A percentile compares a stretch with the other conserved stretches of the same genome.
phyloP scores from a whole-genome alignment of 257 asterid species.

The Lantana camara region DNA sequence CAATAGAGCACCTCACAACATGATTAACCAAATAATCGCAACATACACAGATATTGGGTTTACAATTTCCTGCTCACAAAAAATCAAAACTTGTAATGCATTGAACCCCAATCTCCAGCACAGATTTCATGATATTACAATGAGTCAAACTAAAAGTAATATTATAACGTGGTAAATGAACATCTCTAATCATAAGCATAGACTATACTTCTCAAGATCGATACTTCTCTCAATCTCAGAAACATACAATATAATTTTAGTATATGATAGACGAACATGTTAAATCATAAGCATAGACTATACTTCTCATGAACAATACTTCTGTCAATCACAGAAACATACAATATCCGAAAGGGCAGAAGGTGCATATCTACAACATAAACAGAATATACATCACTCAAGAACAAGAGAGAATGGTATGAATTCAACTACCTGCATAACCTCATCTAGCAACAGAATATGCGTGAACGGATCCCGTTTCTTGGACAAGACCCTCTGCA shows the following conservation, averaged over 20 bases:
- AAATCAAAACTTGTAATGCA: background rate
- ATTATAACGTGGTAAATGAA: too few species aligned
- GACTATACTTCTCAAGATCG: too few species aligned
- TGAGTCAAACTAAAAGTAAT: too few species aligned
- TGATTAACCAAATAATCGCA: background rate
- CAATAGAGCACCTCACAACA: too few species aligned
- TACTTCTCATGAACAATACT: too few species aligned
- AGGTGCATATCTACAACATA: background rate
- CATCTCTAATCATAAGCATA: too few species aligned
- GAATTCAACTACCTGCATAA: conserved; percentile 61
- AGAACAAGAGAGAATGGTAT: background rate
- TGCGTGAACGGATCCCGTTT: conserved; percentile 97
- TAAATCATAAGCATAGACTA: too few species aligned
- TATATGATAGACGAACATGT: too few species aligned
- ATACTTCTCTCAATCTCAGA: too few species aligned
- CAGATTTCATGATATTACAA: too few species aligned
- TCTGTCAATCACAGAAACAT: too few species aligned
- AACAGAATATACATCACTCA: conserved; percentile 1
- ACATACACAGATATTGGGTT: background rate
- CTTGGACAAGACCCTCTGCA: conserved; percentile 97
- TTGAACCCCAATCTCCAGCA: background rate
- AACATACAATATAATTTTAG: background rate
- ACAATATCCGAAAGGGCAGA: too few species aligned
- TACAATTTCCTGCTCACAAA: background rate
- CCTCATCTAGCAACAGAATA: conserved; percentile 89